Percentiles rank a stretch among this genome's conserved stretches.
Evolutionary conservation across 2,329 filamentous ascomycete genomes (phyloP).

Genomic region (Neurospora sp.): DNA sequence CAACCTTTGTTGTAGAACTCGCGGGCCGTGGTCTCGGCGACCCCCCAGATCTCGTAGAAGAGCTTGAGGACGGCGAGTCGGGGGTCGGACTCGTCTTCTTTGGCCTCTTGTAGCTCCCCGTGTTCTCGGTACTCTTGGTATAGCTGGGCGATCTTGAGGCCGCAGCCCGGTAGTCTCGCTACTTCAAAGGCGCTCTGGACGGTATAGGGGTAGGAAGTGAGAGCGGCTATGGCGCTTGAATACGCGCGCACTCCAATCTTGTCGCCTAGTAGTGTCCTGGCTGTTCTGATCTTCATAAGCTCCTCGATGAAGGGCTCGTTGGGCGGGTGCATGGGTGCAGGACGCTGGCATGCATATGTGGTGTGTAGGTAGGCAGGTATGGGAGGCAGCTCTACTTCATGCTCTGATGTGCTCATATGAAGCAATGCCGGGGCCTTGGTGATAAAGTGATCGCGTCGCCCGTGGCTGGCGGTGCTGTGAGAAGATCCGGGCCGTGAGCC

Average conservation of each 20-base stretch:
- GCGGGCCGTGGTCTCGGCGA: constrained; percentile 69
- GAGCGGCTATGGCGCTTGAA: constrained; percentile 70
- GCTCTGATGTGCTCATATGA: constrained; percentile 67
- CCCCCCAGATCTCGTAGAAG: constrained; percentile 89
- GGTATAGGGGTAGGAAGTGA: constrained; percentile 66
- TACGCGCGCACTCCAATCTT: constrained; percentile 77
- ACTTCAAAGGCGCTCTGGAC: constrained; percentile 37
- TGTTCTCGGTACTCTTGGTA: constrained; percentile 63
- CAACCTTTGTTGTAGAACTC: constrained; percentile 75
- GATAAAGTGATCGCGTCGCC: constrained; percentile 8
- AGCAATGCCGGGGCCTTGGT: constrained; percentile 32
- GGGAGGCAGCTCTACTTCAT: constrained; percentile 55
- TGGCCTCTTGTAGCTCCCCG: constrained; percentile 52
- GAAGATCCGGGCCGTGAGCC: constrained; percentile 11
- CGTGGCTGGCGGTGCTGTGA: constrained; percentile 7
- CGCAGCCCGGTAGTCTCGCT: constrained; percentile 63
- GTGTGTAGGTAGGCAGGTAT: constrained; percentile 57
- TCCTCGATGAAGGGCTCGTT: constrained; percentile 68
- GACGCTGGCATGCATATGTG: constrained; percentile 71
- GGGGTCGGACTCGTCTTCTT: constrained; percentile 53
- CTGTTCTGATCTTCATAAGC: constrained; percentile 63
- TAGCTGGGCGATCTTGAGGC: constrained; percentile 65
- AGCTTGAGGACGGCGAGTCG: constrained; percentile 52
- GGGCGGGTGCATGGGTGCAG: constrained; percentile 57
- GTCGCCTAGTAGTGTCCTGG: constrained; percentile 62